These are phyloP conservation scores for Amauroascus niger DNA, from an alignment of 2,329 filamentous ascomycete species.

Conservation along the genomic window DNA sequence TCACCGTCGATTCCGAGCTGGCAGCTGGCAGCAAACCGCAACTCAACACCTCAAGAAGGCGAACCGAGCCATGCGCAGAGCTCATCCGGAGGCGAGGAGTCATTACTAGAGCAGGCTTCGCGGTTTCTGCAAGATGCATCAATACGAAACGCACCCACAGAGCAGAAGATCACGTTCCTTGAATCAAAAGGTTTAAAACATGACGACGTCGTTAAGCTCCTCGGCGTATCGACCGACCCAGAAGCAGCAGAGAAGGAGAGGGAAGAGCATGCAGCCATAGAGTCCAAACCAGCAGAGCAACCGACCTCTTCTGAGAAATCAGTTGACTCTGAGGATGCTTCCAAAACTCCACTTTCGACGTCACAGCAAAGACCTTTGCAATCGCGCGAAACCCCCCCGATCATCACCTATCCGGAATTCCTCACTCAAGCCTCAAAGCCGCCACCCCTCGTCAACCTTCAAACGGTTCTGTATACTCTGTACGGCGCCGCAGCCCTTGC, in stretches of 20 bases:
- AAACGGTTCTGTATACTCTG: constrained; percentile 47
- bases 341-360: constrained; percentile 5
- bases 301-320: not conserved
- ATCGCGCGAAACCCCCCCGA: constrained; percentile 41
- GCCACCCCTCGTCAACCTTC: constrained; percentile 51
- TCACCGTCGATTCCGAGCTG: constrained; percentile 32
- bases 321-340: not conserved
- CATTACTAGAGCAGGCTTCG: constrained; percentile 56
- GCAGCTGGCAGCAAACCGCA: constrained; percentile 26
- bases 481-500: constrained; percentile 49
- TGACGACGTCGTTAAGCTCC: constrained; percentile 58
- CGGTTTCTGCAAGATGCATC: constrained; percentile 66
- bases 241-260: constrained; percentile 20
- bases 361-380: constrained; percentile 9
- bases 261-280: constrained; percentile 3
- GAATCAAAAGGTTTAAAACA: constrained; percentile 62
- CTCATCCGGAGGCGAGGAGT: constrained; percentile 13
- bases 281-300: not conserved
- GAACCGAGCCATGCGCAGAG: constrained; percentile 7
- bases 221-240: constrained; percentile 39
- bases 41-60: constrained; percentile 30
- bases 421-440: constrained; percentile 50
- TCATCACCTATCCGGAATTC: constrained; percentile 60
- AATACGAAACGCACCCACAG: constrained; percentile 57
- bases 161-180: constrained; percentile 68